Percentiles rank a stretch among this genome's conserved stretches.
Conservation (phyloP, 2,329 filamentous ascomycete species). For the Colletotrichum sp. region DNA sequence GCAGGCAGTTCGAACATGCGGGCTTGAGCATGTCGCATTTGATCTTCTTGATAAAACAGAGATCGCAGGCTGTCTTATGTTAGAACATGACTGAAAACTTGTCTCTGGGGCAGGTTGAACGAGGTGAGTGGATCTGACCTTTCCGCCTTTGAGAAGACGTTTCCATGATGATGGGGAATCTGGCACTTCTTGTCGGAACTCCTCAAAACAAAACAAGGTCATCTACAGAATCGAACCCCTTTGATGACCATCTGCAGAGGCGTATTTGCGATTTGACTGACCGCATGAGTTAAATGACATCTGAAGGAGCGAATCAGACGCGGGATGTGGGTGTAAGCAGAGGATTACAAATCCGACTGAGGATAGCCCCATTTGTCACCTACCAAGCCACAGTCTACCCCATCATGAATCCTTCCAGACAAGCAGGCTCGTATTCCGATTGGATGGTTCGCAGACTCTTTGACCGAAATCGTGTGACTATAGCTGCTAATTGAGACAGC, state of each 20-base stretch:
- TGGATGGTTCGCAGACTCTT: neutral
- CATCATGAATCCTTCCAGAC: neutral
- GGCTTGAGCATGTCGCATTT: constrained; percentile 51
- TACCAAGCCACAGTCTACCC: neutral
- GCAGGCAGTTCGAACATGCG: constrained; percentile 45
- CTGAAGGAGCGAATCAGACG: neutral
- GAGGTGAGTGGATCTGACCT: constrained; percentile 23
- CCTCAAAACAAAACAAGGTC: neutral
- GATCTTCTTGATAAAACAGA: constrained; percentile 52
- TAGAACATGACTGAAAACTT: neutral
- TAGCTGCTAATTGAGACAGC: neutral
- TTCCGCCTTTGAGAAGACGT: constrained; percentile 28
- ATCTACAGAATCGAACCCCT: neutral
- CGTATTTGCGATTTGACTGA: neutral
- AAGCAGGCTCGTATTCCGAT: neutral
- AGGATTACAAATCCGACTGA: neutral
- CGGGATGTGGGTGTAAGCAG: neutral
- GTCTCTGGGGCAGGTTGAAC: neutral
- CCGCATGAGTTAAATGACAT: neutral
- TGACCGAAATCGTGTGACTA: neutral
- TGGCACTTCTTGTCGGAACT: neutral
- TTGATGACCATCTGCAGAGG: neutral
- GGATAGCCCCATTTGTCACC: neutral
- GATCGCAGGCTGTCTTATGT: constrained; percentile 40
- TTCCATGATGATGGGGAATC: constrained; percentile 25